Percentiles rank a stretch among this genome's conserved stretches.
Evolutionary conservation across 495 filamentous ascomycete species (phyloP).

Genomic region (Aspergillus diversus): DNA sequence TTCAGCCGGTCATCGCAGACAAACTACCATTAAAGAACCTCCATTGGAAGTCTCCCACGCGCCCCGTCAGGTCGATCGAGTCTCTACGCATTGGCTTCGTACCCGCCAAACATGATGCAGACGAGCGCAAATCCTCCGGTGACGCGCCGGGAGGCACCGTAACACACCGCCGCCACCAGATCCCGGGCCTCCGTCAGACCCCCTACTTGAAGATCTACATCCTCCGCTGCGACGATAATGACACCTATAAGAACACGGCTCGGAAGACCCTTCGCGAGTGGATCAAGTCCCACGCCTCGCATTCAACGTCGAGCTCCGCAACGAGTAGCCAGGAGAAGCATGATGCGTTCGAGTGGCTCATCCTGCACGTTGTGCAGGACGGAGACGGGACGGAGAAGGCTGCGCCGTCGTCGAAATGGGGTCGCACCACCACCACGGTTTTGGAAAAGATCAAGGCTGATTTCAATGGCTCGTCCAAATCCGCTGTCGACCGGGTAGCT

Average conservation of each 20-base stretch:
- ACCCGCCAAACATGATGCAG: constrained; percentile 47
- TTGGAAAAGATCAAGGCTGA: constrained; percentile 90
- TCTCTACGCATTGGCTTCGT: constrained; percentile 88
- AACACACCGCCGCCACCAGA: constrained; percentile 84
- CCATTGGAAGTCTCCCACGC: constrained; percentile 92
- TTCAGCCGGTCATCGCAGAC: constrained; percentile 74
- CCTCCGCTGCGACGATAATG: constrained; percentile 90
- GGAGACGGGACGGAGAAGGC: constrained; percentile 66
- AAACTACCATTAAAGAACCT: constrained; percentile 90
- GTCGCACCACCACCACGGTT: constrained; percentile 75
- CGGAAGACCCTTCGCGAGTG: constrained; percentile 84
- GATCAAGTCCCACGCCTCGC: constrained; percentile 75
- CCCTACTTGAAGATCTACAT: constrained; percentile 92
- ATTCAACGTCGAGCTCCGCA: constrained; percentile 43
- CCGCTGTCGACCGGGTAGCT: constrained; percentile 74
- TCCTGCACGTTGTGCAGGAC: constrained; percentile 82
- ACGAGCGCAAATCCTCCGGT: constrained; percentile 40
- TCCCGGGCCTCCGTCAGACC: constrained; percentile 89
- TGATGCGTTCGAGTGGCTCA: constrained; percentile 97
- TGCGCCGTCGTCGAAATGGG: constrained; percentile 77
- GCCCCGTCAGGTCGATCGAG: constrained; percentile 88
- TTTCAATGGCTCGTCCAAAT: constrained; percentile 86
- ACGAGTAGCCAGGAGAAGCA: constrained; percentile 72
- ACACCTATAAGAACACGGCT: constrained; percentile 81
- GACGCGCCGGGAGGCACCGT: constrained; percentile 36